Evolutionary conservation across 1,284 basidiomycete genomes (phyloP).

Genomic region (Singerocomus inundabilis): DNA sequence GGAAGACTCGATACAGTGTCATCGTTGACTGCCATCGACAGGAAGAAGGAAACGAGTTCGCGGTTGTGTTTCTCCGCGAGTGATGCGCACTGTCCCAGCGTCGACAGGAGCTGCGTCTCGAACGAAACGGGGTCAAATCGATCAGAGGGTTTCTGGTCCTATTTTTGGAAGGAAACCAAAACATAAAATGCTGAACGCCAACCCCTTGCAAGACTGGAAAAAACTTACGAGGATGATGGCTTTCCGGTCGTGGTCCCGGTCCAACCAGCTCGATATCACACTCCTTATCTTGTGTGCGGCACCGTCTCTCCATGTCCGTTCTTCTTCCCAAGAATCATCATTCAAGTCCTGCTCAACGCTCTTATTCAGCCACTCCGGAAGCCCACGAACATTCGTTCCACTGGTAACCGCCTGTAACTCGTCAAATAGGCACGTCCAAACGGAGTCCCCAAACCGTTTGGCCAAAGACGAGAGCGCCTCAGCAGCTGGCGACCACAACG

Average conservation of each 20-base stretch:
- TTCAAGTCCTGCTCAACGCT: slow-evolving; percentile 24
- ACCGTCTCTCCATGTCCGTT: slow-evolving; percentile 72
- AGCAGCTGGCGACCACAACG: slow-evolving; percentile 83
- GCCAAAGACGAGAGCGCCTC: slow-evolving; percentile 63
- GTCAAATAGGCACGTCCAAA: slow-evolving; percentile 72
- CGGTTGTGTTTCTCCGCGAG: slow-evolving; percentile 86
- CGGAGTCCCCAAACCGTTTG: slow-evolving; percentile 58
- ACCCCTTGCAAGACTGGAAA: neutral
- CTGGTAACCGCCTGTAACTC: slow-evolving; percentile 47
- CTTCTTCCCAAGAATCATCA: slow-evolving; percentile 59
- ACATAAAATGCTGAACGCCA: neutral
- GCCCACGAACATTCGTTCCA: neutral
- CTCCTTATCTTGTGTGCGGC: slow-evolving; percentile 60
- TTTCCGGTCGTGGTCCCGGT: slow-evolving; percentile 28
- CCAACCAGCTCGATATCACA: slow-evolving; percentile 46
- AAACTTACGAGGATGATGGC: slow-evolving; percentile 38
- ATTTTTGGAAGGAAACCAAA: neutral
- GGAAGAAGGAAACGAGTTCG: slow-evolving; percentile 76
- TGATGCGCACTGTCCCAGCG: slow-evolving; percentile 63
- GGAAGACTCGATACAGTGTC: slow-evolving; percentile 42
- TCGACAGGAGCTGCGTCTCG: slow-evolving; percentile 74
- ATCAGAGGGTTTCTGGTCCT: slow-evolving; percentile 62
- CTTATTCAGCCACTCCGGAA: slow-evolving; percentile 21
- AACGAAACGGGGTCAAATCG: slow-evolving; percentile 76
- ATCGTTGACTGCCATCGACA: slow-evolving; percentile 47